phyloP scores from a whole-genome alignment of 192 early-diverging fungal species.

The Chytriomyces confervae region DNA sequence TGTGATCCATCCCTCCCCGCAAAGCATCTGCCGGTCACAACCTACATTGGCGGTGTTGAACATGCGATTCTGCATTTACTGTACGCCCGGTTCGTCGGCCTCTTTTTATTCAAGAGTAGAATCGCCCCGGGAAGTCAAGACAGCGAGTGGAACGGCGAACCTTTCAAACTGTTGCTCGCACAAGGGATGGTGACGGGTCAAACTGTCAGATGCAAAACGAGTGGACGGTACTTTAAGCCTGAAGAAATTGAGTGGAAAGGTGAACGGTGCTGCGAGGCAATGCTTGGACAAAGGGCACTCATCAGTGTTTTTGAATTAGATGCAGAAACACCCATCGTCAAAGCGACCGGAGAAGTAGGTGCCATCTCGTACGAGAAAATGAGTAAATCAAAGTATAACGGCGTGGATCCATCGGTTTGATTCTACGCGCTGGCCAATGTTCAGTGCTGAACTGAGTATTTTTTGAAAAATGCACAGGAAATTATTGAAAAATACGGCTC shows the following conservation, averaged over 20 bases:
- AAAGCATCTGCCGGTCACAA: constrained; percentile 82
- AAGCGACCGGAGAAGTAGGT: constrained; percentile 64
- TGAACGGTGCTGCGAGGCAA: constrained; percentile 13
- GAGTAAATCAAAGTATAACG: constrained; percentile 97
- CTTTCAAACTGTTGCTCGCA: constrained; percentile 82
- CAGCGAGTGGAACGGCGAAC: constrained; percentile 68
- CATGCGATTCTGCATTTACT: constrained; percentile 94
- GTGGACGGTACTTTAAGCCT: constrained; percentile 76
- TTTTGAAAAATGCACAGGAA: constrained; percentile 34
- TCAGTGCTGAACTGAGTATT: background rate
- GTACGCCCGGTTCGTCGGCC: constrained; percentile 89
- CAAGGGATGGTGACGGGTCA: constrained; percentile 96
- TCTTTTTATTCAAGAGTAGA: constrained; percentile 72
- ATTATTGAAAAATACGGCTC: constrained; percentile 72
- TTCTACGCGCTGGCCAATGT: background rate
- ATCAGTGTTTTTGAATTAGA: constrained; percentile 31
- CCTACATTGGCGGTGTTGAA: constrained; percentile 95
- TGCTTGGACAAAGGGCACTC: constrained; percentile 6
- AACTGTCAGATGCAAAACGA: constrained; percentile 79
- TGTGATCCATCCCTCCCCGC: constrained; percentile 16
- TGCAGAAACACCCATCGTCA: constrained; percentile 58
- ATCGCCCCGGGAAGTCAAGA: constrained; percentile 19
- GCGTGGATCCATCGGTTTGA: constrained; percentile 78
- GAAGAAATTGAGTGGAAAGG: constrained; percentile 71
- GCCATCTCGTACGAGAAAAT: constrained; percentile 86